Evolutionary conservation across 2,329 filamentous ascomycete genomes (phyloP).

Genomic region (Hypoxylon sp.): DNA sequence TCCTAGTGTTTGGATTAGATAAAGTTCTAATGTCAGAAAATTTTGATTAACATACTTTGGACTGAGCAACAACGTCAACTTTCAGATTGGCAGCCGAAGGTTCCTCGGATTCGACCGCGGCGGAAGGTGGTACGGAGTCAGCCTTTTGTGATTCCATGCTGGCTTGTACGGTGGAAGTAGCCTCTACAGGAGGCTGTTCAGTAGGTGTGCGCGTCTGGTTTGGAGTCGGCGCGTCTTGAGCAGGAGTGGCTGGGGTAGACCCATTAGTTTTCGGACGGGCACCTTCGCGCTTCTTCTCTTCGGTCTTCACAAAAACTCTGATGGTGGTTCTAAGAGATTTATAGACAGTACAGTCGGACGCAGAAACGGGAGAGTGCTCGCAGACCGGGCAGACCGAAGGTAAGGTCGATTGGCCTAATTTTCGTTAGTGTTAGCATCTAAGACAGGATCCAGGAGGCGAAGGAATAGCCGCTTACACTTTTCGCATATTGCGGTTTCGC

Average conservation of each 20-base stretch:
- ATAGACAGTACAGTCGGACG: slow-evolving; percentile 88
- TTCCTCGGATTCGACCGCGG: slow-evolving; percentile 19
- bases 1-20: slow-evolving; percentile 34
- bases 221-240: slow-evolving; percentile 59
- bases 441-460: slow-evolving; percentile 24
- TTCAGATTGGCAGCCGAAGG: slow-evolving; percentile 23
- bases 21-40: not conserved
- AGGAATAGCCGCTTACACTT: slow-evolving; percentile 72
- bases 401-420: slow-evolving; percentile 79
- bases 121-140: slow-evolving; percentile 23
- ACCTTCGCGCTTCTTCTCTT: slow-evolving; percentile 88
- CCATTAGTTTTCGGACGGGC: slow-evolving; percentile 65
- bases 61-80: slow-evolving; percentile 24
- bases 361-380: slow-evolving; percentile 89
- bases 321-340: slow-evolving; percentile 94
- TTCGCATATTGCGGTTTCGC: slow-evolving; percentile 94
- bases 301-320: slow-evolving; percentile 89
- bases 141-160: slow-evolving; percentile 34
- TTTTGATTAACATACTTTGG: slow-evolving; percentile 33
- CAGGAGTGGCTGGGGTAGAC: slow-evolving; percentile 59
- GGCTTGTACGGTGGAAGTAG: slow-evolving; percentile 21
- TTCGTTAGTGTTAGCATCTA: slow-evolving; percentile 33
- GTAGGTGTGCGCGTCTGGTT: slow-evolving; percentile 51
- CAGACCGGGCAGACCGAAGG: slow-evolving; percentile 90
- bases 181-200: slow-evolving; percentile 42